phyloP scores from a whole-genome alignment of 2,329 filamentous ascomycete genomes.

The Paracoccidioides lutzii region DNA sequence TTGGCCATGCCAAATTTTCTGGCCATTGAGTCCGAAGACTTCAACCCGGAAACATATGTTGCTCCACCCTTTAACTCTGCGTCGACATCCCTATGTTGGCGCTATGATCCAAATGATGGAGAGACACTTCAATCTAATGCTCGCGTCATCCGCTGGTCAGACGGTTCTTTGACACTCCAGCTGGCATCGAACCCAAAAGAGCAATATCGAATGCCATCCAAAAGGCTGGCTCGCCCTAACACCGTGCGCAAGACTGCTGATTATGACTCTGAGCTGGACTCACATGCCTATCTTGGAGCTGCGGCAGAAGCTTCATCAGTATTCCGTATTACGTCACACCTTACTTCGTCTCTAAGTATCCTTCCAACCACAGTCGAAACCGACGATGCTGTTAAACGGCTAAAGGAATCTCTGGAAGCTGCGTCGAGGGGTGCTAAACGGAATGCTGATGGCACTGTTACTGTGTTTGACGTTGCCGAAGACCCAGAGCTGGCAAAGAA shows the following conservation, averaged over 20 bases:
- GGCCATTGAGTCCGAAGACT: constrained; percentile 48
- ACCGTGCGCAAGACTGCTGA: constrained; percentile 35
- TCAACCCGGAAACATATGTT: constrained; percentile 48
- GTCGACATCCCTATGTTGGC: constrained; percentile 53
- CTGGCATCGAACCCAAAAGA: constrained; percentile 48
- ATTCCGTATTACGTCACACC: constrained; percentile 49
- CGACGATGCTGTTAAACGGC: constrained; percentile 47
- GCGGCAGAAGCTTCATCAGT: constrained; percentile 45
- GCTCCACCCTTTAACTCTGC: constrained; percentile 51
- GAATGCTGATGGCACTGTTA: constrained; percentile 39
- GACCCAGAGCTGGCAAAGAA: constrained; percentile 50
- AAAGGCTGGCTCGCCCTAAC: constrained; percentile 45
- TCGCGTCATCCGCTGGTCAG: constrained; percentile 53
- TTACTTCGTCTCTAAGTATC: constrained; percentile 47
- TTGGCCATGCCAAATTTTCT: constrained; percentile 53
- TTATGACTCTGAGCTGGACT: constrained; percentile 44
- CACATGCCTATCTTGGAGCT: constrained; percentile 51
- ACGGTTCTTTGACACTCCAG: constrained; percentile 53
- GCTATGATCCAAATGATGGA: constrained; percentile 47
- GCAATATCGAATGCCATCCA: constrained; percentile 48
- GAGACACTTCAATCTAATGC: constrained; percentile 50
- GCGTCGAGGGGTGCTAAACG: constrained; percentile 41
- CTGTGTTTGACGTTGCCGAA: constrained; percentile 45
- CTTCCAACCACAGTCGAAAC: constrained; percentile 43
- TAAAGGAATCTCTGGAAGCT: constrained; percentile 49